Evolutionary conservation across 2,329 filamentous ascomycete species (phyloP).

Genomic region (Ophiostoma sp.): DNA sequence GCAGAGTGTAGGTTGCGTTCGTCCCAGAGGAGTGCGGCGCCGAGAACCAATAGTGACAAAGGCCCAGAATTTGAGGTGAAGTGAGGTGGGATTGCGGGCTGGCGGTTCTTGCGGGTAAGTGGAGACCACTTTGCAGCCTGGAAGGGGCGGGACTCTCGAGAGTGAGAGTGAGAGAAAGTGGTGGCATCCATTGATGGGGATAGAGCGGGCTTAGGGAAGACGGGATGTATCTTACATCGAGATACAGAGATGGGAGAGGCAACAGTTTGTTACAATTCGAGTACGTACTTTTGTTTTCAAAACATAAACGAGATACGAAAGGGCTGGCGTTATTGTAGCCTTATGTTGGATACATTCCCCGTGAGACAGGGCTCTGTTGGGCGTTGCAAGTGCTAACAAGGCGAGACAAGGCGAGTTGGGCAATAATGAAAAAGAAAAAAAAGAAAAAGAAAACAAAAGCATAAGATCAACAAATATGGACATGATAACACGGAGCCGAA

Average conservation of each 20-base stretch:
- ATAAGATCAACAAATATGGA: not conserved
- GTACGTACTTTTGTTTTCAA: not conserved
- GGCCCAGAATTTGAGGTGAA: not conserved
- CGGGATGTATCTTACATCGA: not conserved
- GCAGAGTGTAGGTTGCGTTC: not conserved
- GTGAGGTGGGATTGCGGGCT: conserved; percentile 8
- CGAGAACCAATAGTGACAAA: not conserved
- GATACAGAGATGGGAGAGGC: not conserved
- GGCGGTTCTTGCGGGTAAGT: not conserved
- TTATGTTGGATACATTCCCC: not conserved
- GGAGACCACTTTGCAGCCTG: not conserved
- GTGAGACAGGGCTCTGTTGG: not conserved
- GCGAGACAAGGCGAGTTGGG: not conserved
- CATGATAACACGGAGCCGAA: not conserved
- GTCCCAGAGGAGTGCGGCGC: not conserved
- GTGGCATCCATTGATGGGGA: not conserved
- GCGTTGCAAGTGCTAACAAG: not conserved
- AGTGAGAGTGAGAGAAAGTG: not conserved
- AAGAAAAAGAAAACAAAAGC: not conserved
- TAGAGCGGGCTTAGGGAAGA: not conserved
- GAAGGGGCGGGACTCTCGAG: not conserved
- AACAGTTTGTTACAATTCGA: not conserved
- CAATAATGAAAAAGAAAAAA: not conserved
- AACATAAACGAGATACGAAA: not conserved
- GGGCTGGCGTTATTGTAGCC: not conserved